Evolutionary conservation across 2,329 filamentous ascomycete genomes (phyloP).

Genomic region (Keithomyces neogunnii): DNA sequence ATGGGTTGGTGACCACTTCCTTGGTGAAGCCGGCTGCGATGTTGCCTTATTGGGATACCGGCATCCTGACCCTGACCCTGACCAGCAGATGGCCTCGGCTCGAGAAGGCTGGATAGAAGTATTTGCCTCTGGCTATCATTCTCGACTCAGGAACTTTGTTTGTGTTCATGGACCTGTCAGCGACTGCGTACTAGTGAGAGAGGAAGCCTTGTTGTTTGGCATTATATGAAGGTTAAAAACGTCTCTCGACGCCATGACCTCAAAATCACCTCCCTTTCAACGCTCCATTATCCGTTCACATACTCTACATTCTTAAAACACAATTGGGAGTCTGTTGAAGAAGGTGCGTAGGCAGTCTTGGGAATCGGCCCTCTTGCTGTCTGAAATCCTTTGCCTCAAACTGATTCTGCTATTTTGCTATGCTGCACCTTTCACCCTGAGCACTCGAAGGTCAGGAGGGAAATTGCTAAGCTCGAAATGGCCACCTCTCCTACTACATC

Average conservation of each 20-base stretch:
- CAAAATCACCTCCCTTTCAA: neutral
- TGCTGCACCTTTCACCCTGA: neutral
- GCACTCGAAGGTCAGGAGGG: neutral
- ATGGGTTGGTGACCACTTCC: neutral
- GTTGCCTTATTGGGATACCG: neutral
- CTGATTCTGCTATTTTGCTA: too few relatives aligned
- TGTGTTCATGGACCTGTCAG: neutral
- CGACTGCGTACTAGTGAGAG: too few relatives aligned
- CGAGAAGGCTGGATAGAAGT: neutral
- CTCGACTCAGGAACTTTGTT: neutral
- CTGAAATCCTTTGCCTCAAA: too few relatives aligned
- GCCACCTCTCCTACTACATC: neutral
- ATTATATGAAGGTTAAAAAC: too few relatives aligned
- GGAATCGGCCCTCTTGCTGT: too few relatives aligned
- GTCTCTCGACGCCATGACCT: too few relatives aligned
- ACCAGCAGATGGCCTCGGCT: too few relatives aligned
- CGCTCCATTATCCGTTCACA: neutral
- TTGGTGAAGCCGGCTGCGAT: neutral
- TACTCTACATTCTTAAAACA: too few relatives aligned
- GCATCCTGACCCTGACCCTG: neutral
- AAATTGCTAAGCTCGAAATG: conserved; percentile 1
- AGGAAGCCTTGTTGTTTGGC: too few relatives aligned
- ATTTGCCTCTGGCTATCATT: neutral
- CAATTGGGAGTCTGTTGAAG: too few relatives aligned
- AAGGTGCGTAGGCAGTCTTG: too few relatives aligned